Base-by-base conservation (phyloP, 768 basidiomycete species). In the Suillus luteus region DNA sequence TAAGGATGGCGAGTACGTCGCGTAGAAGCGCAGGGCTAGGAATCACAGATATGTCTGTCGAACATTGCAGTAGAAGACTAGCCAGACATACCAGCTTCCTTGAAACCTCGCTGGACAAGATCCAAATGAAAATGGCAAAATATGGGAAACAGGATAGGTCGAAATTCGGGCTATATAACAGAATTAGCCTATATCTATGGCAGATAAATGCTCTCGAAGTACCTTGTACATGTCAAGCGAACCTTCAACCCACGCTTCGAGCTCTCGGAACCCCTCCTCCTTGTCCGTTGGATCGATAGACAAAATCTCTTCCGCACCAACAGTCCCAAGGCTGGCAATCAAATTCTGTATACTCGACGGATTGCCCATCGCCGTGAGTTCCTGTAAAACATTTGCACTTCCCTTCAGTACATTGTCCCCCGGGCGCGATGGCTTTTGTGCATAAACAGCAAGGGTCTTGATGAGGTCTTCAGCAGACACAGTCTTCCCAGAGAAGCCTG, bases 101-200 rank as follows among this genome's bases (percentile, higher is more conserved):
- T 89, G 76, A 92, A 94, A 11, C 93, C 95, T 59, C 89, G 87
- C 69, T 95, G 90, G 55, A 99, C 88, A 57, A 99, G 84, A 74
- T 98, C 96, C 37, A 99, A 82, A 75, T 96, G 98, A 73, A 98
- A 98, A 76, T 99, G 95, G 58, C 92, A 94, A 73, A 98, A 99
- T 66, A 99, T 92, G 3, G 97, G 97, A 72, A 95, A 97, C 17
- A 97, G 78, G 41, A 99, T 90, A 52, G 93, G 95, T 52, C 92
- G 84, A 69, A 99, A 91, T 76, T 99, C 96, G 61, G 94, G 93
- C 92, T 99, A 73, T 22, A 44, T 60, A 40, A 74, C n/a, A 72
- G 58, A 60, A 44, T n/a, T 49, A 61, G 31, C 35, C 17, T 37
- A 40, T 37, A 17, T 37, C 22, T 46, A 52, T 38, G 38, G 49